Conservation (phyloP, 2,329 filamentous ascomycete species). For the Microsporum ferrugineum region DNA sequence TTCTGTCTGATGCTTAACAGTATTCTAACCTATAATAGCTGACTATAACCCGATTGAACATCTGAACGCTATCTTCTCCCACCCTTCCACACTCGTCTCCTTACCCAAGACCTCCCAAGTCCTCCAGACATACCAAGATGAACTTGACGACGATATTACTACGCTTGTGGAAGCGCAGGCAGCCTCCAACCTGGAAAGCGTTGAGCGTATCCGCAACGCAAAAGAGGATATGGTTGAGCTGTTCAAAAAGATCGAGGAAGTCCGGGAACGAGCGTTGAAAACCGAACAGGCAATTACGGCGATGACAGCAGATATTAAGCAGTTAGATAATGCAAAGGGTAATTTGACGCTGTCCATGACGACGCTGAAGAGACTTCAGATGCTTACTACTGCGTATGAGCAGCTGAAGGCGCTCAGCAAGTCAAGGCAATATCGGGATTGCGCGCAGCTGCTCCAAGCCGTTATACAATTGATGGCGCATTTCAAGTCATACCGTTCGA, state of each 20-base stretch:
- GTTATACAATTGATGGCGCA: conserved; percentile 96
- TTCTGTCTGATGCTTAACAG: neutral
- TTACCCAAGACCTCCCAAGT: conserved; percentile 62
- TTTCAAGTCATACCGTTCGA: conserved; percentile 95
- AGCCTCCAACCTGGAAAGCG: conserved; percentile 72
- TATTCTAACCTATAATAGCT: conserved; percentile 34
- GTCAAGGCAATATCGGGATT: conserved; percentile 85
- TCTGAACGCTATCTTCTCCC: conserved; percentile 85
- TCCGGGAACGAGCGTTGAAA: conserved; percentile 75
- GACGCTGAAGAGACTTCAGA: conserved; percentile 88
- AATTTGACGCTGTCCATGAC: conserved; percentile 98
- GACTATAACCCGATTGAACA: conserved; percentile 91
- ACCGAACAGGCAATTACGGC: conserved; percentile 94
- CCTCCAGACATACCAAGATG: conserved; percentile 66
- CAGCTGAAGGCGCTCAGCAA: conserved; percentile 75
- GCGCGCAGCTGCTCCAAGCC: conserved; percentile 82
- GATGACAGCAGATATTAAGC: conserved; percentile 98
- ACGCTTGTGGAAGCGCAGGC: conserved; percentile 63
- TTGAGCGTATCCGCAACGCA: conserved; percentile 81
- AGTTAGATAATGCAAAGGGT: conserved; percentile 88
- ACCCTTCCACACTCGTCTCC: conserved; percentile 71
- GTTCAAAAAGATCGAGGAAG: conserved; percentile 89
- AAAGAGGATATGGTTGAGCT: conserved; percentile 80
- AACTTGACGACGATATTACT: conserved; percentile 66
- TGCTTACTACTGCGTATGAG: conserved; percentile 98